A percentile compares a stretch with the other conserved stretches of the same genome.
phyloP scores from a whole-genome alignment of 2,329 filamentous ascomycete genomes.

The Chaetoscypha palmicola region DNA sequence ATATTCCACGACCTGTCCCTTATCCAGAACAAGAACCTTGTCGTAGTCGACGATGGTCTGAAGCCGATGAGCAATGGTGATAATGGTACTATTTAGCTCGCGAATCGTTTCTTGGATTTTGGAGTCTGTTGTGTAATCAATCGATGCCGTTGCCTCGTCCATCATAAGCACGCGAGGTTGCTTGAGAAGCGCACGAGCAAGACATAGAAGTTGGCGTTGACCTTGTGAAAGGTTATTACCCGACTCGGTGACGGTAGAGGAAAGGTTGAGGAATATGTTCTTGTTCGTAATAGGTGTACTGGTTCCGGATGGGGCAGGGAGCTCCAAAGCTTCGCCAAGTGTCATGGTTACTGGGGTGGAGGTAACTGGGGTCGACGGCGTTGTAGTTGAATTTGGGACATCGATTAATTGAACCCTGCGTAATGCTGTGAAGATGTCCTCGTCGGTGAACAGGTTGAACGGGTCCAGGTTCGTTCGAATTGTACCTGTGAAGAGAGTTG shows the following conservation, averaged over 20 bases:
- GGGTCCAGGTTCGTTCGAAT: slow-evolving; percentile 90
- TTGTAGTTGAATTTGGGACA: slow-evolving; percentile 30
- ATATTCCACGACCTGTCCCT: slow-evolving; percentile 79
- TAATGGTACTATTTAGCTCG: slow-evolving; percentile 86
- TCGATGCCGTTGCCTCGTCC: slow-evolving; percentile 97
- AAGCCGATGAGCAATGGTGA: slow-evolving; percentile 91
- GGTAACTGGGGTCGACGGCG: slow-evolving; percentile 30
- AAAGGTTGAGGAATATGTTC: slow-evolving; percentile 86
- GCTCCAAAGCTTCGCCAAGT: slow-evolving; percentile 16
- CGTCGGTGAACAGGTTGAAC: slow-evolving; percentile 81
- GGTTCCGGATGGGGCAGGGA: slow-evolving; percentile 21
- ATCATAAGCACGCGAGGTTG: slow-evolving; percentile 90
- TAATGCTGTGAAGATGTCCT: slow-evolving; percentile 80
- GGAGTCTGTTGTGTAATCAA: slow-evolving; percentile 90
- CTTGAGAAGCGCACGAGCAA: slow-evolving; percentile 88
- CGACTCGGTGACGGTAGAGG: slow-evolving; percentile 77
- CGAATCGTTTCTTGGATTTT: slow-evolving; percentile 97
- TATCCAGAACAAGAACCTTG: slow-evolving; percentile 90
- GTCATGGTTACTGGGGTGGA: slow-evolving; percentile 24
- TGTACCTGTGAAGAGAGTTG: slow-evolving; percentile 87
- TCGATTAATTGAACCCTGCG: slow-evolving; percentile 84
- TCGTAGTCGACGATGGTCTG: slow-evolving; percentile 98
- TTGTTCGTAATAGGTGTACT: slow-evolving; percentile 65
- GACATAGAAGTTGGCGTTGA: slow-evolving; percentile 87
- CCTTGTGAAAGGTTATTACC: slow-evolving; percentile 93